phyloP scores from a whole-genome alignment of 306 rosid species.

The Vigna angularis region DNA sequence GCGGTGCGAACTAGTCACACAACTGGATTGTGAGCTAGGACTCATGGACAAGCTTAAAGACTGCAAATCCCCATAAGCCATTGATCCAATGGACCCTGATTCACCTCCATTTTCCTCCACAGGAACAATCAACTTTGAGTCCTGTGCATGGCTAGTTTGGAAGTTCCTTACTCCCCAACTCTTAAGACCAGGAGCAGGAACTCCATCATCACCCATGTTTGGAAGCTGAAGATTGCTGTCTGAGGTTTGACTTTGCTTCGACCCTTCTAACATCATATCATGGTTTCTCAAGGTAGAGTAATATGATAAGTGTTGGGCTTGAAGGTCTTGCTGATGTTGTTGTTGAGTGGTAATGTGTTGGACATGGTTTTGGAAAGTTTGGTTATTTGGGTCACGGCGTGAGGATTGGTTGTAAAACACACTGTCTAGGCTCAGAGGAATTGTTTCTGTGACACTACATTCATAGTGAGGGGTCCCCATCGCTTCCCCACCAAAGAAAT shows the following conservation, averaged over 20 bases:
- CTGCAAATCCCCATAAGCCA: constrained; percentile 72
- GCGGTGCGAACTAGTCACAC: constrained; percentile 69
- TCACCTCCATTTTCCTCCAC: constrained; percentile 66
- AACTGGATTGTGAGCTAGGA: constrained; percentile 86
- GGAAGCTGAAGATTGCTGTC: constrained; percentile 54
- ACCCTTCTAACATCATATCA: constrained; percentile 53
- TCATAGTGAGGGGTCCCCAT: constrained; percentile 80
- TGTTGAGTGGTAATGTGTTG: constrained; percentile 43
- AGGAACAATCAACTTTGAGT: constrained; percentile 60
- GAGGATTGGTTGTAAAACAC: constrained; percentile 60
- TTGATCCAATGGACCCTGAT: constrained; percentile 59
- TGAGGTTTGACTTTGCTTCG: constrained; percentile 52
- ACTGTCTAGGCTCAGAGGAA: constrained; percentile 75
- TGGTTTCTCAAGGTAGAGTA: constrained; percentile 51
- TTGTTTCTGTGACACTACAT: constrained; percentile 65
- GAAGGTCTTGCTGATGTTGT: constrained; percentile 50
- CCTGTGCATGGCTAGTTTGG: constrained; percentile 41
- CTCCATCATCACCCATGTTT: constrained; percentile 46
- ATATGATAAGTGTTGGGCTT: constrained; percentile 50
- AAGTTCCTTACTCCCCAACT: constrained; percentile 63
- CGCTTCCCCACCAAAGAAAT: constrained; percentile 74
- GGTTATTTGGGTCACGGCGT: constrained; percentile 50
- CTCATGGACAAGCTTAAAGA: constrained; percentile 83
- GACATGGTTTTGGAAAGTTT: constrained; percentile 49
- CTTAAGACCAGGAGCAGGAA: constrained; percentile 52